Conservation (phyloP, 2,329 filamentous ascomycete genomes). For the Xylariaceae sp. region DNA sequence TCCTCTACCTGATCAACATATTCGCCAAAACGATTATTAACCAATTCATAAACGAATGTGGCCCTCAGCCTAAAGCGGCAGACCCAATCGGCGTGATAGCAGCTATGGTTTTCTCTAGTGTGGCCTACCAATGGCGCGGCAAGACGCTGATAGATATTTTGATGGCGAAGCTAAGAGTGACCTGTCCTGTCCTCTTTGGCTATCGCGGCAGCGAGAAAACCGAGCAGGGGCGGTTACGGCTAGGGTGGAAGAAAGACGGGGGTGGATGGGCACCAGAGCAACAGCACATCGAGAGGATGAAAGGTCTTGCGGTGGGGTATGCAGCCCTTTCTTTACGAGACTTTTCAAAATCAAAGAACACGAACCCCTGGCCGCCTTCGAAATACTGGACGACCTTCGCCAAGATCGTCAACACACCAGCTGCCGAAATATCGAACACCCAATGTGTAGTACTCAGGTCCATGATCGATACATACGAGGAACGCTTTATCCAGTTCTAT, state of each 20-base stretch:
- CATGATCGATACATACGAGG: constrained; percentile 69
- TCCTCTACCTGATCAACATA: constrained; percentile 73
- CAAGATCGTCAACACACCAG: constrained; percentile 70
- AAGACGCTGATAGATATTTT: constrained; percentile 74
- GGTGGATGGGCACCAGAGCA: constrained; percentile 63
- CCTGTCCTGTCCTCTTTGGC: constrained; percentile 83
- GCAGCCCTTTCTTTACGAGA: constrained; percentile 79
- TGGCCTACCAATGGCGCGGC: constrained; percentile 63
- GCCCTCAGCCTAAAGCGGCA: constrained; percentile 60
- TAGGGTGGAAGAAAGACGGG: constrained; percentile 69
- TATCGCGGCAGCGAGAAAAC: constrained; percentile 73
- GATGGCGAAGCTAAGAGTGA: constrained; percentile 76
- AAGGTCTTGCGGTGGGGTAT: constrained; percentile 78
- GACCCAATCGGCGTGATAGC: constrained; percentile 77
- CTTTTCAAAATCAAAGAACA: constrained; percentile 65
- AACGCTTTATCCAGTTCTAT: constrained; percentile 76
- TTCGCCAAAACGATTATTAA: constrained; percentile 69
- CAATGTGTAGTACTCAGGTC: constrained; percentile 67
- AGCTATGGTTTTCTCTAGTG: constrained; percentile 68
- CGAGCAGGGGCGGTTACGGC: constrained; percentile 57
- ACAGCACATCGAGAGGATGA: constrained; percentile 77
- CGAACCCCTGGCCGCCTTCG: constrained; percentile 71
- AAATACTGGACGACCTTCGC: constrained; percentile 82
- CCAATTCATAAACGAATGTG: constrained; percentile 65
- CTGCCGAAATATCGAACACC: constrained; percentile 64